Base-by-base conservation (phyloP, 2,329 filamentous ascomycete species). In the Fusarium floridanum region DNA sequence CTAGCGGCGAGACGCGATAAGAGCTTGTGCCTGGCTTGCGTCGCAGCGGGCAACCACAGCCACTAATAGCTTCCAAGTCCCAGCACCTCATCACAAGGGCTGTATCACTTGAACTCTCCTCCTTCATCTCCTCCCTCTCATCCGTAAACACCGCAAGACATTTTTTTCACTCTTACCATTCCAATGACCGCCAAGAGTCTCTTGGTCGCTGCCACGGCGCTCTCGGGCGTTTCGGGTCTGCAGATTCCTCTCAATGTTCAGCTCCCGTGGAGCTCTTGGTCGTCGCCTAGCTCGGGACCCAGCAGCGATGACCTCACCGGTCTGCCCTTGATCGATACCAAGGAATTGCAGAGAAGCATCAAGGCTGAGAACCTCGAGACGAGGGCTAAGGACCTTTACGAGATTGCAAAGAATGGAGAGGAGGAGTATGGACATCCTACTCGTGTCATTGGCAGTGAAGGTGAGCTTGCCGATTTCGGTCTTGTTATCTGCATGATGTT, bases 341-440 rank as follows among this genome's bases (percentile, higher is more conserved):
- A 89, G 78, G 81, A 83, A 16, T 85, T 93, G 3, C 89, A 93
- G 81, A 83, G 82, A 17, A 84, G 84, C 68, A 92, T 94, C 81
- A 85, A 83, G 20, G 81, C 83, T 45, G 83, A 88, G 20, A 89
- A 87, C 27, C 88, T 94, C 8, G 81, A 91, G 48, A 81, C 84
- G 6, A 89, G 91, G 22, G 90, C 92, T 6, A 84, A 91, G 76
- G 81, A 89, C 45, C 87, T 94, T 10, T 93, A 88, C 76, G 83
- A 88, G 61, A 88, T 93, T 65, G 91, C 92, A 0, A 85, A 91
- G 80, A 84, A 87, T 62, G 87, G 88, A 12, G 83, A 88, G 70
- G 84, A 87, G 2, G 90, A 93, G 72, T 93, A 91, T 78, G 88
- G 89, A 70, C 92, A 92, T 76, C 92, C 92, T 2, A 94, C 92